Evolutionary conservation across 352 stramenopile genomes (phyloP).

Genomic region (Sclerospora graminicola): DNA sequence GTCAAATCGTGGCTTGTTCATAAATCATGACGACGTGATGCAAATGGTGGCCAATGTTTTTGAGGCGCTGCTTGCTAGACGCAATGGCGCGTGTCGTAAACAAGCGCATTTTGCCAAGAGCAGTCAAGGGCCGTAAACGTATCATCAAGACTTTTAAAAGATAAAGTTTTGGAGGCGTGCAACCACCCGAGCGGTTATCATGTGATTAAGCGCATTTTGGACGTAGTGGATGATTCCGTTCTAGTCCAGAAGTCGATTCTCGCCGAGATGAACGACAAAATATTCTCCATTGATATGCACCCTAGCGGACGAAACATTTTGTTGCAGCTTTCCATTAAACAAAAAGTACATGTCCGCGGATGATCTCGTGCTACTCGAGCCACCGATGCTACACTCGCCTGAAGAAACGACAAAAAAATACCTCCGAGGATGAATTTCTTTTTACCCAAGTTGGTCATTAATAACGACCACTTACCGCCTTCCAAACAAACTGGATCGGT

Average conservation of each 20-base stretch:
- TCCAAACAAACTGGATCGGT: no score
- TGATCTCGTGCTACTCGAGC: constrained; percentile 59
- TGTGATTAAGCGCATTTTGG: constrained; percentile 81
- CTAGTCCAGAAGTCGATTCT: constrained; percentile 86
- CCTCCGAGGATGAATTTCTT: no score
- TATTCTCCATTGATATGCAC: constrained; percentile 64
- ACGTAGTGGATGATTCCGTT: constrained; percentile 87
- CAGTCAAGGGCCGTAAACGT: constrained; percentile 85
- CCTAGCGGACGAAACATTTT: constrained; percentile 67
- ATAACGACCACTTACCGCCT: no score
- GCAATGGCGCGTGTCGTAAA: constrained; percentile 78
- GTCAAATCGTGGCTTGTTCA: no score
- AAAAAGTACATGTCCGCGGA: constrained; percentile 77
- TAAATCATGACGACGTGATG: constrained; percentile 71
- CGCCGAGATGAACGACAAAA: constrained; percentile 64
- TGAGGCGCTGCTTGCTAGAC: constrained; percentile 81
- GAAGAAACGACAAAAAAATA: constrained; percentile 63
- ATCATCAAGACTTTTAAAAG: constrained; percentile 88
- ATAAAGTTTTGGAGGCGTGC: constrained; percentile 81
- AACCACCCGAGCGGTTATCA: constrained; percentile 88
- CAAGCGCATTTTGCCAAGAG: constrained; percentile 73
- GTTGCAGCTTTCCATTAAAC: constrained; percentile 69
- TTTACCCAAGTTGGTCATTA: no score
- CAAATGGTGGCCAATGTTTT: constrained; percentile 80
- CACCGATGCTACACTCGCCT: constrained; percentile 55